Base-by-base conservation (phyloP, 108 stramenopile genomes). In the Craspedostauros australis region DNA sequence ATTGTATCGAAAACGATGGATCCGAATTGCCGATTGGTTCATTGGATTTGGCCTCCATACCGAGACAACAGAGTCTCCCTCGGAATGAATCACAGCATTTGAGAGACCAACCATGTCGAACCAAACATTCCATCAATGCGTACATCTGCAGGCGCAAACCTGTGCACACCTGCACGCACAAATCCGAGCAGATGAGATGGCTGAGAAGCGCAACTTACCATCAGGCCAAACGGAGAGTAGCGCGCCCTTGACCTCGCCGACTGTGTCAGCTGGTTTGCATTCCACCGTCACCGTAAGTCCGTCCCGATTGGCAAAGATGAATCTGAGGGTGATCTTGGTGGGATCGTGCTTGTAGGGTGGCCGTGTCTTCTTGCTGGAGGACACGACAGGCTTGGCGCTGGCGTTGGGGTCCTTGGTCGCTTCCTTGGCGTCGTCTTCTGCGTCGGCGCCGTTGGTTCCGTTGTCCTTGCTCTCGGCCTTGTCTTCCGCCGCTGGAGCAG, bases 271-370 rank as follows among this genome's bases (percentile, higher is more conserved):
- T 2, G 82, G 86, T 6, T 70, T 78, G 45, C 80, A 87, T 46
- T 91, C 86, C 41, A 87, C 50, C 25, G 74, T 80, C 0, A 91
- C 86, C 26, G 79, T 57, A 15, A 84, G 54, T 9, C 90, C 90
- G 57, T 91, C 90, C 48, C 71, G 67, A 57, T 85, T 85, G 25
- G 90, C 84, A 57, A 91, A 91, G 12, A 91, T 51, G 55, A 91
- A 91, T 48, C 77, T 67, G 7, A 91, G 71, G 2, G 84, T 85
- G 11, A 91, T 75, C 52, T 84, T 86, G 54, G 74, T 64, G 5
- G 88, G 84, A 58, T 91, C 84, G 38, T 78, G 68, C 36, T 60
- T 69, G 73, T 65, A 80, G 6, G 74, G 67, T 18, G 79, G 73
- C 28, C 73, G 33, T 28, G 67, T 46, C 43, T 62, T 49, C 43